These are phyloP conservation scores for Phytophthora tubulina DNA, from an alignment of 352 stramenopile species.

Conservation along the genomic window DNA sequence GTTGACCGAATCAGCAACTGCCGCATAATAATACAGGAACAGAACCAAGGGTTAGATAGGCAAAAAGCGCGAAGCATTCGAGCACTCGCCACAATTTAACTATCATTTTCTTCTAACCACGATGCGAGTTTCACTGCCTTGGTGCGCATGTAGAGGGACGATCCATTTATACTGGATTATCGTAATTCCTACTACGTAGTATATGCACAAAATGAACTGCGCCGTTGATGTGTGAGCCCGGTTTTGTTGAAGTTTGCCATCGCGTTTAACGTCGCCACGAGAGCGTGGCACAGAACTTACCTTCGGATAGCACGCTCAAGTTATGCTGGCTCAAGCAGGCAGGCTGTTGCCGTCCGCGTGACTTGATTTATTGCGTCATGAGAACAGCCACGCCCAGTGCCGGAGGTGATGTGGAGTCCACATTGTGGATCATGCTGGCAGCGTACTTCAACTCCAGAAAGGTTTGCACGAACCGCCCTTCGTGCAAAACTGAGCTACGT, in stretches of 20 bases:
- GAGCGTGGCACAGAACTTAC: neutral
- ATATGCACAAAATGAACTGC: constrained; percentile 6
- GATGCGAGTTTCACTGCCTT: too few relatives aligned
- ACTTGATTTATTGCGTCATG: constrained; percentile 35
- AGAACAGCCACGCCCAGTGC: constrained; percentile 11
- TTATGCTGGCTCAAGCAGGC: neutral
- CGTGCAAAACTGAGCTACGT: neutral
- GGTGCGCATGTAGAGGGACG: too few relatives aligned
- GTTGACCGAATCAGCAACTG: too few relatives aligned
- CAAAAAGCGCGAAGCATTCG: too few relatives aligned
- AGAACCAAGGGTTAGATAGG: too few relatives aligned
- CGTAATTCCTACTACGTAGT: too few relatives aligned
- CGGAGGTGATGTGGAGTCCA: too few relatives aligned
- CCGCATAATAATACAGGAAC: too few relatives aligned
- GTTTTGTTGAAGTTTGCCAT: constrained; percentile 16
- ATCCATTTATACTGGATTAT: too few relatives aligned
- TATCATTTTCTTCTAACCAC: too few relatives aligned
- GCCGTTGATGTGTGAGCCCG: constrained; percentile 17
- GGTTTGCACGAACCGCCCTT: constrained; percentile 8
- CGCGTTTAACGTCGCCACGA: constrained; percentile 11
- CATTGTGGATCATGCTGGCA: neutral
- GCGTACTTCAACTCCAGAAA: constrained; percentile 15
- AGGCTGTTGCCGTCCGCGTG: constrained; percentile 6
- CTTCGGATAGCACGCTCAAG: neutral
- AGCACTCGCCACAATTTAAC: too few relatives aligned